Evolutionary conservation across 805 yeast species (phyloP), one percentile per base, ranked within the genome.

Genomic region (Metschnikowia picachoensis): DNA sequence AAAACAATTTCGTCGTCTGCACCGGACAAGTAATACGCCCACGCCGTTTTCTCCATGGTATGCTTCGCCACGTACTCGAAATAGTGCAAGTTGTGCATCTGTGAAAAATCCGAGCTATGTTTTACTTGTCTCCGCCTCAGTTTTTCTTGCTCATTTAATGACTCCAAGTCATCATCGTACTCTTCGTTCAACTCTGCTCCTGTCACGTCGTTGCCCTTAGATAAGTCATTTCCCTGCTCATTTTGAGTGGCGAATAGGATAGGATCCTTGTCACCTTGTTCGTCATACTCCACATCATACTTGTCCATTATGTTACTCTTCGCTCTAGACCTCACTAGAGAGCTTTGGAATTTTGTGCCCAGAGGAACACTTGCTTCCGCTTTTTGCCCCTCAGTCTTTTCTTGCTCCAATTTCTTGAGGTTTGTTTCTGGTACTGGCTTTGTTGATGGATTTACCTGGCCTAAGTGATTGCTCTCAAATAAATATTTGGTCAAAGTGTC

Each of bases 1-100:
- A 75, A 57, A 1, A 80, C 62, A 35, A 72, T 59, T 53, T 76
- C 74, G 59, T 78, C 82, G 43, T 75, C 78, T 25, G 78, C 64
- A 6, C 78, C 82, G 8, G 80, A 74, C 1, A 71, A 65, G 48
- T 62, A 73, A 55, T 92, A 92, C 12, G 94, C 94, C 95, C 97
- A 87, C 0, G 94, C 97, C 14, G 64, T 77, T 45, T 79, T 81
- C 29, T 87, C 78, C 74, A 92, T 72, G 30, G 87, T 85, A 49
- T 82, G 78, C 41, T 88, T 76, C 3, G 98, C 97, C 37, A 92
- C 80, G 56, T 79, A 77, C 64, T 92, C 98, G 60, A 92, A 90
- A 64, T 92, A 98, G 57, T 81, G 83, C 49, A 88, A 57, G 59
- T 94, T 92, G 61, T 82, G 80, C 48, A 91, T 76, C 56, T 80